Evolutionary conservation across 129 eudicot genomes (phyloP).

Genomic region (Centrapalus pauciflorus): DNA sequence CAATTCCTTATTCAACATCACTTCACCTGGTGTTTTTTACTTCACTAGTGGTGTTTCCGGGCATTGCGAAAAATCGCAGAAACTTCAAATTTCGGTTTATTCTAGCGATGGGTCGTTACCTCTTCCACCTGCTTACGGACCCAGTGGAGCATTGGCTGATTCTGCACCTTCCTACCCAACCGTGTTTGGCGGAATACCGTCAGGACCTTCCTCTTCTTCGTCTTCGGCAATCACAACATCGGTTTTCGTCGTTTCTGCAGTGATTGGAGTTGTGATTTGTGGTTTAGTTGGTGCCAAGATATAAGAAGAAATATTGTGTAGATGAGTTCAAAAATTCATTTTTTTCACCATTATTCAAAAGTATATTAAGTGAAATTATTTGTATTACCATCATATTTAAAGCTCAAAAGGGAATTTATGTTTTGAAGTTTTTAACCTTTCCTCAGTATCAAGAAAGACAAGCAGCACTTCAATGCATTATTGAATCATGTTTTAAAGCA

Average conservation of each 20-base stretch:
- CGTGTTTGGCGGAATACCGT: constrained; percentile 78
- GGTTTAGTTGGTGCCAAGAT: constrained; percentile 31
- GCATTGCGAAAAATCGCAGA: constrained; percentile 70
- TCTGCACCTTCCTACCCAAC: constrained; percentile 63
- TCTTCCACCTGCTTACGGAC: constrained; percentile 40
- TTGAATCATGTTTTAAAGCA: not conserved
- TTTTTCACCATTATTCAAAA: not conserved
- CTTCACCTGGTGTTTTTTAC: constrained; percentile 63
- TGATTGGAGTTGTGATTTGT: constrained; percentile 32
- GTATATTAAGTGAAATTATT: not conserved
- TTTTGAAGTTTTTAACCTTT: constrained; percentile 4
- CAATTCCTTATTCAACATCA: constrained; percentile 74
- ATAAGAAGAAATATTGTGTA: constrained; percentile 14
- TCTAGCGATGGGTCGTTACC: constrained; percentile 51
- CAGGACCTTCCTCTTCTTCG: constrained; percentile 42
- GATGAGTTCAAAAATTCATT: constrained; percentile 14
- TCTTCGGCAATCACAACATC: constrained; percentile 17
- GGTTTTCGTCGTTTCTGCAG: constrained; percentile 21
- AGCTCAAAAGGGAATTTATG: not conserved
- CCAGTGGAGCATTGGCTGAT: constrained; percentile 46
- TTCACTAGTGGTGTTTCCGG: constrained; percentile 86
- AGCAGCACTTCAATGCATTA: constrained; percentile 8
- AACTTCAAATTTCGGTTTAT: constrained; percentile 51
- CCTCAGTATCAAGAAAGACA: constrained; percentile 14
- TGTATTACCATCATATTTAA: constrained; percentile 28